Percentiles rank a stretch among this genome's conserved stretches.
Conservation (phyloP, 306 rosid species). For the Dalbergia oliveri region DNA sequence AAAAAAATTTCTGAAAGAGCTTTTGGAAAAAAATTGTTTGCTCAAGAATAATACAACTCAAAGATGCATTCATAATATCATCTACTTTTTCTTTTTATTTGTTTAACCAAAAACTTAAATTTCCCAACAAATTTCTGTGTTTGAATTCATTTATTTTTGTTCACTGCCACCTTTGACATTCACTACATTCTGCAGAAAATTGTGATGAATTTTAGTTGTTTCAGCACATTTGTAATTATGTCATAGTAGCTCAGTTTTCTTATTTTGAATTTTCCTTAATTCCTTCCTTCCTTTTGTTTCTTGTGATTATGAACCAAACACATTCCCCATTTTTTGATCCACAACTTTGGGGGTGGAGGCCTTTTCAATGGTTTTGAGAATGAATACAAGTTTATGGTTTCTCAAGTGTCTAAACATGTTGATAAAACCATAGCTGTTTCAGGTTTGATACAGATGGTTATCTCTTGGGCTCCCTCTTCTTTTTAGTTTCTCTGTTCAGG, state of each 20-base stretch:
- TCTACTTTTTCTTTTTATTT: neutral
- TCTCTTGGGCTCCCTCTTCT: neutral
- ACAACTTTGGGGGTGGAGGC: neutral
- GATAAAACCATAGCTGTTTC: neutral
- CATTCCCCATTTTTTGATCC: constrained; percentile 3
- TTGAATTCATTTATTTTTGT: neutral
- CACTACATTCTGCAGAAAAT: neutral
- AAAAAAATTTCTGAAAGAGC: neutral
- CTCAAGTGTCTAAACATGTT: constrained; percentile 22
- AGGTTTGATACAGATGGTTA: neutral
- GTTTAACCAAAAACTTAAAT: neutral
- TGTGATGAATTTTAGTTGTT: constrained; percentile 13
- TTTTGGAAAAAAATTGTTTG: neutral
- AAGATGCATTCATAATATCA: neutral
- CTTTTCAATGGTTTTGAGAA: neutral
- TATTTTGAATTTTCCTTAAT: constrained; percentile 2
- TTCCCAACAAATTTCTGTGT: neutral
- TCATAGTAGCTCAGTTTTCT: neutral
- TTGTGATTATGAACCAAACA: neutral
- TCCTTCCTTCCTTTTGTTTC: neutral
- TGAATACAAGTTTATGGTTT: neutral
- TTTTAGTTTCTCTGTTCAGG: constrained; percentile 6
- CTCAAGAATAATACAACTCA: neutral
- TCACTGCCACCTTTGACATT: neutral
- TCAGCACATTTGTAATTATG: constrained; percentile 9